Base-by-base conservation (phyloP, 352 stramenopile genomes). In the Phytophthora crassamura region DNA sequence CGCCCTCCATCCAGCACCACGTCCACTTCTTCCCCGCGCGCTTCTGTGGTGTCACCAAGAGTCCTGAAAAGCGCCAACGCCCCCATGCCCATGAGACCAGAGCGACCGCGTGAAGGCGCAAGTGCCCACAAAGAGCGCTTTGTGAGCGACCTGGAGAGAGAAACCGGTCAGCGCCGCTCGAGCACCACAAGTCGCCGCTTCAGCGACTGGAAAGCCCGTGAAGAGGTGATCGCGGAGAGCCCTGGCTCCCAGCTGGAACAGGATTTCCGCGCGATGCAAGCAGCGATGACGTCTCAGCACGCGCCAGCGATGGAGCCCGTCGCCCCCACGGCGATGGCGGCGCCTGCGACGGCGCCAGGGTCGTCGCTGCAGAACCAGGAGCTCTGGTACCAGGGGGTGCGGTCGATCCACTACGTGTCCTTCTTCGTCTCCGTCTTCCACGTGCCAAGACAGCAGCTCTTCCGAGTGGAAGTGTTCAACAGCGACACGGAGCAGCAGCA, bases 381-480 rank as follows among this genome's bases (percentile, higher is more conserved):
- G 39, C 49, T 92, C 22, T 91, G 84, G 83, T 88, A 89, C 56
- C 83, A 91, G 49, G 86, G 86, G 30, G 82, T 85, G 49, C 77
- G 82, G 7, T 74, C 76, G 25, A 64, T 94, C 38, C 73, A 85
- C 14, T 77, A 84, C 49, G 66, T 84, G 30, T 81, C 80, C 30
- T 88, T 94, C 60, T 91, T 91, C 57, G 66, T 94, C n/a, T 86
- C 86, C 15, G 50, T 91, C 32, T 89, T 88, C 47, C 78, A 78
- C 56, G 83, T 89, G 15, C 72, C 74, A 48, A 88, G 75, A 72
- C 82, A 92, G 47, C 64, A 67, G 39, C 69, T 88, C 42, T 89
- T 91, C 59, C 79, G 83, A 15, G 80, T 94, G 28, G 84, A 94
- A 42, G 63, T 90, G 6, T 91, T 94, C 54, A 92, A 92, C 58